These are phyloP conservation scores for Infundibulicybe gibba DNA, from an alignment of 768 basidiomycete species.

Conservation along the genomic window DNA sequence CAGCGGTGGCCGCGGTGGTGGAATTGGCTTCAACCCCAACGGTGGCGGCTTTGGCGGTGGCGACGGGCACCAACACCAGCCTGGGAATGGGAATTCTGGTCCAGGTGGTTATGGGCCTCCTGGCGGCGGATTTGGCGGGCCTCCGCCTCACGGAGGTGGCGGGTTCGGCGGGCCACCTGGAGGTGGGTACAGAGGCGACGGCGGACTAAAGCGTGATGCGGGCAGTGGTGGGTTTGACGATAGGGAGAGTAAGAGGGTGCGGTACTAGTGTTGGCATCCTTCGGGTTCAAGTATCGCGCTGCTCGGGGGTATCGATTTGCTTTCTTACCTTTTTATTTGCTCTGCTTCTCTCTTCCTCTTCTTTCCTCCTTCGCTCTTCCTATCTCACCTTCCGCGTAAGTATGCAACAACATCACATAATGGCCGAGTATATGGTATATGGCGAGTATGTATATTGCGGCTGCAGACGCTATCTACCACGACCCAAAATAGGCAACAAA, in stretches of 20 bases:
- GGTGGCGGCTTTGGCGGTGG: conserved; percentile 65
- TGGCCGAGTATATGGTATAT: no score
- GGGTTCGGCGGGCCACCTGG: conserved; percentile 42
- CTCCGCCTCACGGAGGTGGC: conserved; percentile 20
- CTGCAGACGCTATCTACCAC: no score
- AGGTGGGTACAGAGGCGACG: conserved; percentile 61
- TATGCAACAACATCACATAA: neutral
- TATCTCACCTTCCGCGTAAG: conserved; percentile 4
- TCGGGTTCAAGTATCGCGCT: conserved; percentile 9
- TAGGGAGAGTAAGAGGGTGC: conserved; percentile 76
- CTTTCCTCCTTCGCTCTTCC: neutral
- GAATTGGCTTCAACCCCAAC: conserved; percentile 66
- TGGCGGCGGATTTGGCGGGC: conserved; percentile 26
- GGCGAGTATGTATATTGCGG: no score
- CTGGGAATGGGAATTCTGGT: conserved; percentile 20
- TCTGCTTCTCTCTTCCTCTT: conserved; percentile 16
- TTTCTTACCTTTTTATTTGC: conserved; percentile 12
- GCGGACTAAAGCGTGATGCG: conserved; percentile 59
- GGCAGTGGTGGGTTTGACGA: conserved; percentile 79
- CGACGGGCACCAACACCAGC: conserved; percentile 49
- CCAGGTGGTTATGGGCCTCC: conserved; percentile 38
- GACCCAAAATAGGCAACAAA: no score
- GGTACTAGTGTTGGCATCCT: conserved; percentile 51
- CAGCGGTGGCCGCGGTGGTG: conserved; percentile 66
- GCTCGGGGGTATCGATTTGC: conserved; percentile 18